phyloP scores from a whole-genome alignment of 2,329 filamentous ascomycete species.

The Diaporthe sp. region DNA sequence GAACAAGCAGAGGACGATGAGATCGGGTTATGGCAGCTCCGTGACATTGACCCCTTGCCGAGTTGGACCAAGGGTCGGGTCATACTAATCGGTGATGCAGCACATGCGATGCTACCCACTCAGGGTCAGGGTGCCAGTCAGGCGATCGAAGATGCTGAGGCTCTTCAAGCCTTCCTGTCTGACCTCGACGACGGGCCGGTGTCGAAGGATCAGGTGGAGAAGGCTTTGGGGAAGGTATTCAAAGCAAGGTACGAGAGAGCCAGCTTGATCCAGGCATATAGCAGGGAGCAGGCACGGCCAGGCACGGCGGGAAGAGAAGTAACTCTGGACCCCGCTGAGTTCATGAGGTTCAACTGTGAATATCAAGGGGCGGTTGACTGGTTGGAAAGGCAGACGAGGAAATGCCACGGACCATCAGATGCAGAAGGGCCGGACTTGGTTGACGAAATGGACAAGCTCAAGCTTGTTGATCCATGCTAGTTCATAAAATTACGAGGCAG shows the following conservation, averaged over 20 bases:
- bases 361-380: constrained; percentile 8
- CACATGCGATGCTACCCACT: constrained; percentile 53
- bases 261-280: constrained; percentile 57
- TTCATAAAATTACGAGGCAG: background rate
- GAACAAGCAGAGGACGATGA: constrained; percentile 46
- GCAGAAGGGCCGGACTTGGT: background rate
- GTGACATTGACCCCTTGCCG: constrained; percentile 58
- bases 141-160: constrained; percentile 58
- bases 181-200: constrained; percentile 42
- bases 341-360: constrained; percentile 46
- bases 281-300: constrained; percentile 57
- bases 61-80: constrained; percentile 52
- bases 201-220: constrained; percentile 45
- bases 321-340: constrained; percentile 55
- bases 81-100: constrained; percentile 45
- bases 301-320: constrained; percentile 51
- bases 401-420: background rate
- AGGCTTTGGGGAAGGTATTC: constrained; percentile 46
- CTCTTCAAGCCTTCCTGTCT: constrained; percentile 51
- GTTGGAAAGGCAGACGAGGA: background rate
- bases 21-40: constrained; percentile 60
- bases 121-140: constrained; percentile 60
- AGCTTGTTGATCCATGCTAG: constrained; percentile 10
- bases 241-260: constrained; percentile 54
- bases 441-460: background rate